Evolutionary conservation across 805 yeast species (phyloP).

Genomic region (Teunomyces atbi): DNA sequence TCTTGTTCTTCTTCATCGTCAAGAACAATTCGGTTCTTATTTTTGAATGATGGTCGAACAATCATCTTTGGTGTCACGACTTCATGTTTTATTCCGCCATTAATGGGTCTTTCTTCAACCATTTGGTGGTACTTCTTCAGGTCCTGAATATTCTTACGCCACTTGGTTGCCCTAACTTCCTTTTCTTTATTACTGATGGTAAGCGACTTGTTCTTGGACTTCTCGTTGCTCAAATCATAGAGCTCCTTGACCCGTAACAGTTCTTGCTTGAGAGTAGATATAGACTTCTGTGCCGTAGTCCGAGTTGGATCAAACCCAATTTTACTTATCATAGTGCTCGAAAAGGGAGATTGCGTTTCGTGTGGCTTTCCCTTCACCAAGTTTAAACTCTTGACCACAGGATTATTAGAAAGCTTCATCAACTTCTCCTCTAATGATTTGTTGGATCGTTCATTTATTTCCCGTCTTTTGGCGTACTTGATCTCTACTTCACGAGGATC

Average conservation of each 20-base stretch:
- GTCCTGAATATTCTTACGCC: constrained; percentile 21
- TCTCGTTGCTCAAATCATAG: constrained; percentile 19
- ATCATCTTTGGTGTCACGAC: neutral
- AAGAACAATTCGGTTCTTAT: constrained; percentile 6
- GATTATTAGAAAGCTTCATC: constrained; percentile 17
- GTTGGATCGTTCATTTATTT: constrained; percentile 29
- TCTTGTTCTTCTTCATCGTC: constrained; percentile 9
- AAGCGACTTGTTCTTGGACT: constrained; percentile 16
- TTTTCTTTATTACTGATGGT: constrained; percentile 16
- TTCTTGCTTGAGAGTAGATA: neutral
- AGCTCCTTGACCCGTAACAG: constrained; percentile 18
- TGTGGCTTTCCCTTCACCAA: constrained; percentile 12
- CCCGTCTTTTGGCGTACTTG: constrained; percentile 33
- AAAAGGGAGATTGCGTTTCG: constrained; percentile 13
- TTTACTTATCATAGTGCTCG: constrained; percentile 31
- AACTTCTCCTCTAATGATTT: constrained; percentile 38
- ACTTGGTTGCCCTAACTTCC: constrained; percentile 18
- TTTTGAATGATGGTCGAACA: neutral
- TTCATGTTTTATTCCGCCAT: constrained; percentile 5
- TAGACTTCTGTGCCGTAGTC: neutral
- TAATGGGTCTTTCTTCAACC: constrained; percentile 8
- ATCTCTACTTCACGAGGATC: constrained; percentile 44
- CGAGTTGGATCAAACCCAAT: constrained; percentile 56
- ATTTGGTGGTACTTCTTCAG: constrained; percentile 16
- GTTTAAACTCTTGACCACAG: constrained; percentile 20